Percentiles rank a stretch among this genome's conserved stretches.
phyloP scores from a whole-genome alignment of 441 rosid species.

The Kokia cookei region DNA sequence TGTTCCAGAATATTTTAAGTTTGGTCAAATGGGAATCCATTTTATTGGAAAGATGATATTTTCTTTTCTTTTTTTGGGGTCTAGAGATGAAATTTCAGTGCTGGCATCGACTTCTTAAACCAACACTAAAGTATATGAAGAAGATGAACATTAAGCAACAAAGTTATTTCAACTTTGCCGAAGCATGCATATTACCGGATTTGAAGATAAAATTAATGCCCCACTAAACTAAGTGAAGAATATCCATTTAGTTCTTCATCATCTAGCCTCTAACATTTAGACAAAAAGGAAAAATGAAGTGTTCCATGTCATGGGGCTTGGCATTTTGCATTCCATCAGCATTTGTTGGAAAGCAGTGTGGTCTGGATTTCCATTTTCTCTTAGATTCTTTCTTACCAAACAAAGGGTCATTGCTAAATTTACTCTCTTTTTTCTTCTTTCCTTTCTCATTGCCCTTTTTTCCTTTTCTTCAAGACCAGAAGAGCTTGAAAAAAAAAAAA shows the following conservation, averaged over 20 bases:
- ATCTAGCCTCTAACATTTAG: not conserved
- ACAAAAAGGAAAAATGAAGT: not conserved
- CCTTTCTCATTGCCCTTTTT: not conserved
- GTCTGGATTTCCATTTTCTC: conserved; percentile 5
- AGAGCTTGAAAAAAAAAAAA: not conserved
- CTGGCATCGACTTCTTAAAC: not conserved
- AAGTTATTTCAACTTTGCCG: not conserved
- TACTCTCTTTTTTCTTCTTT: not conserved
- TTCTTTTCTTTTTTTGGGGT: not conserved
- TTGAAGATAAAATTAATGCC: not conserved
- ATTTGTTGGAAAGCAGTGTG: not conserved
- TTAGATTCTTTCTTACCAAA: not conserved
- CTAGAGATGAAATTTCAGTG: not conserved
- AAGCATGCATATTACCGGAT: too few species aligned
- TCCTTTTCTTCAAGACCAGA: not conserved
- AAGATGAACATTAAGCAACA: not conserved
- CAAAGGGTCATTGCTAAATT: not conserved
- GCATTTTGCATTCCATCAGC: conserved; percentile 1
- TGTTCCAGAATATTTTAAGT: not conserved
- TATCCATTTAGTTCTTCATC: not conserved
- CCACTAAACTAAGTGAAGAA: not conserved
- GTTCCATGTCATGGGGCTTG: not conserved
- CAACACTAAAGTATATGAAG: not conserved
- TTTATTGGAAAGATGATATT: not conserved
- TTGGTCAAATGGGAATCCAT: not conserved